A percentile compares a stretch with the other conserved stretches of the same genome.
These are phyloP conservation scores for Obelidium mucronatum DNA, from an alignment of 192 early-diverging fungal genomes.

Conservation along the genomic window DNA sequence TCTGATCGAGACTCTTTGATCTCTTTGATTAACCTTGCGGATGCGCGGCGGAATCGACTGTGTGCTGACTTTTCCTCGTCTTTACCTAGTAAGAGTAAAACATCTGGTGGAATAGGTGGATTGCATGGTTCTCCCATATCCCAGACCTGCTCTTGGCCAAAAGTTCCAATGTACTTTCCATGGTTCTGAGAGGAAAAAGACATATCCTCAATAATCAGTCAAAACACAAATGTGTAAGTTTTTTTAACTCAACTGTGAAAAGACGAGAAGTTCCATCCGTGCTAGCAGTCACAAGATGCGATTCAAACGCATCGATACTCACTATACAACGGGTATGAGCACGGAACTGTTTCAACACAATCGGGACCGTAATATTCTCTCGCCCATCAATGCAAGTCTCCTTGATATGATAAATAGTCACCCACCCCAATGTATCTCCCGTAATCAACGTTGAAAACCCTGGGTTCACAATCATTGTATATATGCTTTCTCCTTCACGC, in stretches of 20 bases:
- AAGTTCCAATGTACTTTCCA: conserved; percentile 59
- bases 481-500: conserved; percentile 41
- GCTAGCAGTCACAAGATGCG: conserved; percentile 44
- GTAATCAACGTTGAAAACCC: conserved; percentile 47
- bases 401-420: conserved; percentile 50
- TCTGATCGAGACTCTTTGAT: too few relatives aligned
- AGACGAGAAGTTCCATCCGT: conserved; percentile 56
- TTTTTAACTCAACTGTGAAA: conserved; percentile 47
- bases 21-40: background rate
- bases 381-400: conserved; percentile 41
- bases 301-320: conserved; percentile 43
- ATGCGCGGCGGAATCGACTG: background rate
- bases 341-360: conserved; percentile 35
- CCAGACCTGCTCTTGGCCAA: conserved; percentile 58
- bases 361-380: conserved; percentile 22
- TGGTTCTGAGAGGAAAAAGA: conserved; percentile 27
- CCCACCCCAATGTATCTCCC: conserved; percentile 46
- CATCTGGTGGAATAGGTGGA: conserved; percentile 43
- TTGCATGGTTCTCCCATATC: conserved; percentile 44
- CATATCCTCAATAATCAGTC: background rate
- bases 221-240: background rate
- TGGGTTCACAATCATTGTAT: conserved; percentile 42
- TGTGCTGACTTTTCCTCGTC: background rate
- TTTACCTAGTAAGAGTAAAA: background rate
- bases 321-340: conserved; percentile 49